Percentiles rank a stretch among this genome's conserved stretches.
These are phyloP conservation scores for Dactylellina sp. DNA, from an alignment of 2,329 filamentous ascomycete genomes.

Conservation along the genomic window DNA sequence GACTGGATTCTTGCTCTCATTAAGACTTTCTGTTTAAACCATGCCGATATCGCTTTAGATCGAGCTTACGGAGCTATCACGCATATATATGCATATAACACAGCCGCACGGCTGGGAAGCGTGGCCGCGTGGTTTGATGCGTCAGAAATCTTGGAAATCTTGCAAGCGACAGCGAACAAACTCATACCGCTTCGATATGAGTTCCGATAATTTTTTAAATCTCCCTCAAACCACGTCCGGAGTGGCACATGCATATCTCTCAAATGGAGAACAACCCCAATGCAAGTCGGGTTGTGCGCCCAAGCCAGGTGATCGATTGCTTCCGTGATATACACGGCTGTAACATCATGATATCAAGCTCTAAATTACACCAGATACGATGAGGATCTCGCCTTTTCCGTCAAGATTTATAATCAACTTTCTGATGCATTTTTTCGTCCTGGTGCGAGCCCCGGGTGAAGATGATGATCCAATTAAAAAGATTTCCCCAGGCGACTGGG, in stretches of 20 bases:
- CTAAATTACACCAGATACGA: neutral
- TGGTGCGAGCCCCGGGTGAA: neutral
- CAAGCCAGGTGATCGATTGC: neutral
- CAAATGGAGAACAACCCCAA: neutral
- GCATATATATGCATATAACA: too few relatives aligned
- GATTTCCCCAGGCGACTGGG: slow-evolving; percentile 23
- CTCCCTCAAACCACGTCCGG: neutral
- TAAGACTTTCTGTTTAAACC: too few relatives aligned
- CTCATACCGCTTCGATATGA: too few relatives aligned
- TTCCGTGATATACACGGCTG: neutral
- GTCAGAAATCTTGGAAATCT: too few relatives aligned
- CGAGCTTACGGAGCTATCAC: too few relatives aligned
- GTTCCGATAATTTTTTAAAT: neutral
- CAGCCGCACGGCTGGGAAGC: too few relatives aligned
- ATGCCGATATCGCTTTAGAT: too few relatives aligned
- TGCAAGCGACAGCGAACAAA: too few relatives aligned
- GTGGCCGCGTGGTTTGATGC: too few relatives aligned
- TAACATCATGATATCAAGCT: neutral
- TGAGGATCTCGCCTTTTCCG: neutral
- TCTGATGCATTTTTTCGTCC: neutral
- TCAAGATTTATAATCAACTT: neutral
- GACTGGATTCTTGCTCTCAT: too few relatives aligned
- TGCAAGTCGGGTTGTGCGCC: neutral
- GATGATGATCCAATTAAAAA: neutral
- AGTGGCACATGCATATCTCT: neutral